Evolutionary conservation across 1,284 basidiomycete species (phyloP).

Genomic region (Heterobasidion parviporum): DNA sequence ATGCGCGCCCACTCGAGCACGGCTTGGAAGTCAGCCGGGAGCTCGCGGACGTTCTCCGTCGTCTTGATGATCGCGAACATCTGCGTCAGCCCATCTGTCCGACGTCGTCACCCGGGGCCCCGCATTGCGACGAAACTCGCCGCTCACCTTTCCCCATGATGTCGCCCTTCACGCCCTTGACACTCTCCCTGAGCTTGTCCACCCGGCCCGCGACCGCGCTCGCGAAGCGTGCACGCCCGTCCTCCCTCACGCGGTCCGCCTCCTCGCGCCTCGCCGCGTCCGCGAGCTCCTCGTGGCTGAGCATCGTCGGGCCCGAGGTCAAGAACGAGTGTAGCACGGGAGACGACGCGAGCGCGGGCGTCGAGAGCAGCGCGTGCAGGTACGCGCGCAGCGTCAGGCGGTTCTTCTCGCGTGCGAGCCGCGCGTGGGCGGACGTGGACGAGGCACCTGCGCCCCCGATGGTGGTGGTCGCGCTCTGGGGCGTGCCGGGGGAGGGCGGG

Average conservation of each 20-base stretch:
- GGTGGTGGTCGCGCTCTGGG: background rate
- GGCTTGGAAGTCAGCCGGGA: slow-evolving; percentile 83
- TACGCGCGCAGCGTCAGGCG: slow-evolving; percentile 91
- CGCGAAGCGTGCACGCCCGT: slow-evolving; percentile 81
- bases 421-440: slow-evolving; percentile 9
- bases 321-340: slow-evolving; percentile 86
- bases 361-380: slow-evolving; percentile 73
- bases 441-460: slow-evolving; percentile 4
- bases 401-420: slow-evolving; percentile 89
- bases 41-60: slow-evolving; percentile 68
- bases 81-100: slow-evolving; percentile 74
- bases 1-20: slow-evolving; percentile 96
- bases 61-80: slow-evolving; percentile 86
- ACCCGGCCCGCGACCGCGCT: slow-evolving; percentile 84
- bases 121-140: background rate
- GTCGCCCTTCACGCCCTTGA: slow-evolving; percentile 88
- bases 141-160: slow-evolving; percentile 69
- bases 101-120: background rate
- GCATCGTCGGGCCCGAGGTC: slow-evolving; percentile 64
- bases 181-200: slow-evolving; percentile 77
- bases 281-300: slow-evolving; percentile 70
- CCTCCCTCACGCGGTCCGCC: slow-evolving; percentile 84
- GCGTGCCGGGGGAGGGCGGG: background rate
- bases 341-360: slow-evolving; percentile 71
- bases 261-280: slow-evolving; percentile 81